Evolutionary conservation across 371 early-diverging fungal species (phyloP), one percentile per base, ranked within the genome.

Genomic region (Rhizopus microsporus): DNA sequence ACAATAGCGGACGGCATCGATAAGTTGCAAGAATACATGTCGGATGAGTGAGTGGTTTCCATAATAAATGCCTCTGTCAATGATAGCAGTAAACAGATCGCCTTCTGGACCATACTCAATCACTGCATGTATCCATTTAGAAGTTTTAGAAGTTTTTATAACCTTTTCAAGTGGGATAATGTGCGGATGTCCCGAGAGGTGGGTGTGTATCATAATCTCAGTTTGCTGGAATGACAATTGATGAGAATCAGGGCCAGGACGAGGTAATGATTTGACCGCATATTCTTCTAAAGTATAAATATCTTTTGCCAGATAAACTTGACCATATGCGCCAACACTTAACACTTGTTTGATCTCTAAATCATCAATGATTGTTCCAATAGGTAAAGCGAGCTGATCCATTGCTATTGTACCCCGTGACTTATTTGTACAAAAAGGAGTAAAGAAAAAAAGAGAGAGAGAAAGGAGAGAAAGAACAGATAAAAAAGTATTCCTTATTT

Each of bases 131-230:
- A 86, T 65, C 58, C 80, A 82, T 31, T 54, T 43, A 82, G 42
- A 42, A n/a, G 9, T 42, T 31, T 54, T 43, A 82, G 42, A 42
- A n/a, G 9, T 42, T 42, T 42, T 12, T 49, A 92, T 75, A 35
- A 90, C 82, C 29, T 84, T 85, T 56, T 89, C 72, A 35, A 94
- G 63, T 39, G 72, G 71, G 30, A 90, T 82, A 54, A 96, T 84
- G 60, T 90, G 82, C 6, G 81, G 81, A 70, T 93, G 91, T 5
- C 69, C 78, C 13, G 82, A 78, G 31, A 93, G 79, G 32, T 65
- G 59, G 13, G 77, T 72, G 59, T 94, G 90, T 38, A 93, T 76
- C 43, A 74, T 74, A n/a, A 88, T 83, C 73, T 96, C 97, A 47
- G 84, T 76, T 32, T 70, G 75, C 58, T 89, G 90, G 32, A 85